Evolutionary conservation across 192 early-diverging fungal species (phyloP).

Genomic region (Coemansia sp.): DNA sequence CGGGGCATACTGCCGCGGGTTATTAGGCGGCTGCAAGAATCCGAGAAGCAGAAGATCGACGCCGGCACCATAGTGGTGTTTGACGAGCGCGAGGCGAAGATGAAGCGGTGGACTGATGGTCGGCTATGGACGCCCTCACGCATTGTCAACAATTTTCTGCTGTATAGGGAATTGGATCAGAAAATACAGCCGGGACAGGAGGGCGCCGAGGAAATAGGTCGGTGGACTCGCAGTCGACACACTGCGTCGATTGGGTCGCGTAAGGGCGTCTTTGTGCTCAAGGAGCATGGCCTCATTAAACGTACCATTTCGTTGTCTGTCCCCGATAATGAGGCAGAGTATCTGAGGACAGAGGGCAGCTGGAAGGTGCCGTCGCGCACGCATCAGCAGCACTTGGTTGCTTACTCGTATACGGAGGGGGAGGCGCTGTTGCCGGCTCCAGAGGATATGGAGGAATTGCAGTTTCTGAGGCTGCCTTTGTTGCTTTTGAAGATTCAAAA

Average conservation of each 20-base stretch:
- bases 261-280: conserved; percentile 51
- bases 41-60: conserved; percentile 66
- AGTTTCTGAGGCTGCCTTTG: conserved; percentile 26
- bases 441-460: conserved; percentile 45
- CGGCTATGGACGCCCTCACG: conserved; percentile 80
- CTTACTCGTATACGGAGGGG: conserved; percentile 36
- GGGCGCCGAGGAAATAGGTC: conserved; percentile 23
- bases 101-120: conserved; percentile 88
- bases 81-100: conserved; percentile 78
- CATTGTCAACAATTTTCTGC: conserved; percentile 75
- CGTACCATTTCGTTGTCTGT: conserved; percentile 77
- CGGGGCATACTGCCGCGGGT: conserved; percentile 66
- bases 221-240: not conserved
- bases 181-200: conserved; percentile 57
- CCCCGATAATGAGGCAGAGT: conserved; percentile 40
- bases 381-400: conserved; percentile 46
- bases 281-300: conserved; percentile 67
- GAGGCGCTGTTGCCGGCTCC: conserved; percentile 14
- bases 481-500: conserved; percentile 32
- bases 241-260: not conserved
- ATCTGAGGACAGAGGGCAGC: conserved; percentile 11
- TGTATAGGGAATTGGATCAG: conserved; percentile 70
- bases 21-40: conserved; percentile 67
- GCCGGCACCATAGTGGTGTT: conserved; percentile 84
- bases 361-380: conserved; percentile 3